Conservation (phyloP, 352 stramenopile species). For the Phytophthora aleatoria region DNA sequence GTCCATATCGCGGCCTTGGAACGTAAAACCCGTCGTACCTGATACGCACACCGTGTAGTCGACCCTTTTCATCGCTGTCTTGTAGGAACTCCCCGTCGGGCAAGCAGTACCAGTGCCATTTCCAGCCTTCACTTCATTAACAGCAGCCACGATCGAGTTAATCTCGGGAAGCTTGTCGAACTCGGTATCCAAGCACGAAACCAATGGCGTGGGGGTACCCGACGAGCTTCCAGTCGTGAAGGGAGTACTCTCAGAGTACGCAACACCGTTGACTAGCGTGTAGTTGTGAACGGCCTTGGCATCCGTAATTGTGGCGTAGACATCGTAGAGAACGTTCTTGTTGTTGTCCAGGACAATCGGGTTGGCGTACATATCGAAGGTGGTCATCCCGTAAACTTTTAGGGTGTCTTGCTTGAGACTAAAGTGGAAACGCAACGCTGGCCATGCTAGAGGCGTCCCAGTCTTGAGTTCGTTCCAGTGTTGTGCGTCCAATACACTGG, state of each 20-base stretch:
- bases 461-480: constrained; percentile 11
- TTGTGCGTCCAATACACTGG: constrained; percentile 1
- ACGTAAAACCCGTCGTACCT: constrained; percentile 17
- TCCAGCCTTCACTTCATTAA: neutral
- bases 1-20: constrained; percentile 22
- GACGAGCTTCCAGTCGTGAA: constrained; percentile 7
- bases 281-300: constrained; percentile 31
- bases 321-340: constrained; percentile 38
- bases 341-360: constrained; percentile 25
- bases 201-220: neutral
- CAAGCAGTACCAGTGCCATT: constrained; percentile 4
- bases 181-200: constrained; percentile 2
- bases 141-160: constrained; percentile 1
- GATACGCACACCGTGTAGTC: constrained; percentile 18
- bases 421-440: constrained; percentile 35
- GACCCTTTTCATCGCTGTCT: constrained; percentile 9
- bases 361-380: constrained; percentile 41
- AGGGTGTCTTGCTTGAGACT: constrained; percentile 35
- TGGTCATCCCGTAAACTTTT: constrained; percentile 29
- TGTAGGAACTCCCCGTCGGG: constrained; percentile 9
- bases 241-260: constrained; percentile 20
- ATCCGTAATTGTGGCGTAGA: constrained; percentile 26
- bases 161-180: constrained; percentile 4
- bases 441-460: constrained; percentile 21
- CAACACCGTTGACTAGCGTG: constrained; percentile 33